Base-by-base conservation (phyloP, 2,329 filamentous ascomycete genomes). In the Colletotrichum neosansevieriae region DNA sequence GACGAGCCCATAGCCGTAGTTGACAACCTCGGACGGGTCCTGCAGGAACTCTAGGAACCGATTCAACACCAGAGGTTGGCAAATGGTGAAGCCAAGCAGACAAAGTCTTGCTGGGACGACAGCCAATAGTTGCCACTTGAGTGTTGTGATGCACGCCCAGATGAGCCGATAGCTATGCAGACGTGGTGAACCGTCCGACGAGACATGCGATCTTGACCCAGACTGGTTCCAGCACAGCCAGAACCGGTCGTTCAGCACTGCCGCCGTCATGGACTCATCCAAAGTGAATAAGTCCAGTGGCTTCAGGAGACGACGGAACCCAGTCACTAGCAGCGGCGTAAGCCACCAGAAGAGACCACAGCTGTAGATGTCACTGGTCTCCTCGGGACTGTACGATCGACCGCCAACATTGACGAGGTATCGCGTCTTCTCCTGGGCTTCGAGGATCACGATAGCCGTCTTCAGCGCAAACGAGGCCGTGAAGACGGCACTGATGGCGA, bases 281-380 rank as follows among this genome's bases (percentile, higher is more conserved):
- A 70, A 38, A n/a, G 40, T 29, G 4, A 78, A 77, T 12, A 79
- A 59, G 63, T 81, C 78, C 32, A 73, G 71, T 6, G 78, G 76
- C 49, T 69, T 74, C 15, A 83, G 71, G 49, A 82, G 70, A 21
- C 74, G 73, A 21, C 71, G 72, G 40, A 79, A 82, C 71, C 78
- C 78, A 10, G 64, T 59, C 1, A 71, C 42, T n/a, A 81, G 72
- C 19, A 81, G 67, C 4, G 60, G 38, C 32, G 79, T 79, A 6
- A 81, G 64, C 79, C 79, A 81, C 77, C 76, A 78, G 54, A 80
- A 80, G 6, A 80, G 53, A 36, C 74, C 76, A n/a, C 77, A 71
- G 50, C 72, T 80, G n/a, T 80, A 70, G 10, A 78, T 58, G 13
- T 81, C 80, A 65, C 79, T 79, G 32, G 77, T 78, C 42, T 72